These are phyloP conservation scores for Fusarium sp. DNA, from an alignment of 2,329 filamentous ascomycete species.

Conservation along the genomic window DNA sequence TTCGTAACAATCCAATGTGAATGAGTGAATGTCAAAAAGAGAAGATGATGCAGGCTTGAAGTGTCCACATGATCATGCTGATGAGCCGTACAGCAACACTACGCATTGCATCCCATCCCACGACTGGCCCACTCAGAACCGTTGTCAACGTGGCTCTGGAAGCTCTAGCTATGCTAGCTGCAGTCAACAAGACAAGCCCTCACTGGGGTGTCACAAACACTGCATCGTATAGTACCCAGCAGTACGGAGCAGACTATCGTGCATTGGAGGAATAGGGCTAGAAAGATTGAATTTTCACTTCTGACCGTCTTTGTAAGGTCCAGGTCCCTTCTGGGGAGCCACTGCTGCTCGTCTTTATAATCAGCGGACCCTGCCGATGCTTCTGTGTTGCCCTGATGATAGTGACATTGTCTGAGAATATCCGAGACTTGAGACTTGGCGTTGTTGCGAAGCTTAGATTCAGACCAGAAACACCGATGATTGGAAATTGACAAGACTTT, in stretches of 20 bases:
- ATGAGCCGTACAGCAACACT: conserved; percentile 16
- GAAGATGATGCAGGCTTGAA: neutral
- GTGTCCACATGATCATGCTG: conserved; percentile 22
- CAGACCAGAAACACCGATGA: conserved; percentile 13
- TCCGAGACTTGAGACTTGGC: conserved; percentile 32
- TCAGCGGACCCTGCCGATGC: conserved; percentile 15
- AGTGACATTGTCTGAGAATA: conserved; percentile 19
- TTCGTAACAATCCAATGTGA: neutral
- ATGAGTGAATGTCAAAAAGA: neutral
- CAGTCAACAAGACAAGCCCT: conserved; percentile 20
- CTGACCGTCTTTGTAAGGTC: conserved; percentile 17
- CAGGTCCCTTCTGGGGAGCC: conserved; percentile 4
- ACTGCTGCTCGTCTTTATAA: conserved; percentile 23
- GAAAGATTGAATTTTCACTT: conserved; percentile 8
- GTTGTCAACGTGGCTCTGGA: conserved; percentile 37
- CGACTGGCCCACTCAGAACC: conserved; percentile 24
- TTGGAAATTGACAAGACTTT: conserved; percentile 15
- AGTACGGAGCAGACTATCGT: neutral
- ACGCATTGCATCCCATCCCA: neutral
- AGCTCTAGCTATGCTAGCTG: conserved; percentile 7
- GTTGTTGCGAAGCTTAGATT: conserved; percentile 8
- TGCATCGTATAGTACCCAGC: conserved; percentile 13
- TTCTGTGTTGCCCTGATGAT: conserved; percentile 12
- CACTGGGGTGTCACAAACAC: conserved; percentile 21
- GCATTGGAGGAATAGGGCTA: conserved; percentile 22